These are phyloP conservation scores for Garcia nutans DNA, from an alignment of 345 rosid species.

Conservation along the genomic window DNA sequence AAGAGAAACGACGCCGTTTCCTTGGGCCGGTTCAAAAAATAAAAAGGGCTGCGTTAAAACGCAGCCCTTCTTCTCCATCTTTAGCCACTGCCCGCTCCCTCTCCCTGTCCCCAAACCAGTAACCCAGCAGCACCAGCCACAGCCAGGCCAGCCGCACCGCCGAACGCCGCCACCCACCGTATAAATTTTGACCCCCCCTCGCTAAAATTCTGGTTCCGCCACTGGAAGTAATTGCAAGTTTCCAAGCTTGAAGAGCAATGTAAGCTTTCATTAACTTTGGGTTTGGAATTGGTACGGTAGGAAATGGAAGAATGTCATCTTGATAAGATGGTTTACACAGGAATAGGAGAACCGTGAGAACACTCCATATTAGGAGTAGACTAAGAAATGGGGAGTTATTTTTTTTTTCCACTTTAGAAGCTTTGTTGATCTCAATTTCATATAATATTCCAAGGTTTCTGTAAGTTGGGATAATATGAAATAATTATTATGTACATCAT, in stretches of 20 bases:
- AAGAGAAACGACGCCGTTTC: too few relatives aligned
- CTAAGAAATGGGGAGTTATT: slow-evolving; percentile 13
- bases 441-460: not conserved
- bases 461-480: not conserved
- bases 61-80: too few relatives aligned
- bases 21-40: too few relatives aligned
- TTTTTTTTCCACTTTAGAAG: slow-evolving; percentile 8
- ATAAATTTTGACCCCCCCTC: too few relatives aligned
- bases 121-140: too few relatives aligned
- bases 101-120: too few relatives aligned
- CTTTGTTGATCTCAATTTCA: not conserved
- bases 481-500: not conserved
- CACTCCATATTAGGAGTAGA: slow-evolving; percentile 20
- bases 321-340: slow-evolving; percentile 29
- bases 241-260: slow-evolving; percentile 78
- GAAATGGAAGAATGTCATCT: slow-evolving; percentile 4
- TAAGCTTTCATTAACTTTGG: slow-evolving; percentile 64
- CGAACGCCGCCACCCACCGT: too few relatives aligned
- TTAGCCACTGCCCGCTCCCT: too few relatives aligned
- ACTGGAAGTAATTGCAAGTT: slow-evolving; percentile 53
- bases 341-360: slow-evolving; percentile 18
- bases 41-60: too few relatives aligned
- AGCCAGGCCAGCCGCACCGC: too few relatives aligned
- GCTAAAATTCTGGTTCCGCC: too few relatives aligned
- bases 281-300: slow-evolving; percentile 33